Conservation (phyloP, 139 green algal genomes). For the Micromonas commoda region DNA sequence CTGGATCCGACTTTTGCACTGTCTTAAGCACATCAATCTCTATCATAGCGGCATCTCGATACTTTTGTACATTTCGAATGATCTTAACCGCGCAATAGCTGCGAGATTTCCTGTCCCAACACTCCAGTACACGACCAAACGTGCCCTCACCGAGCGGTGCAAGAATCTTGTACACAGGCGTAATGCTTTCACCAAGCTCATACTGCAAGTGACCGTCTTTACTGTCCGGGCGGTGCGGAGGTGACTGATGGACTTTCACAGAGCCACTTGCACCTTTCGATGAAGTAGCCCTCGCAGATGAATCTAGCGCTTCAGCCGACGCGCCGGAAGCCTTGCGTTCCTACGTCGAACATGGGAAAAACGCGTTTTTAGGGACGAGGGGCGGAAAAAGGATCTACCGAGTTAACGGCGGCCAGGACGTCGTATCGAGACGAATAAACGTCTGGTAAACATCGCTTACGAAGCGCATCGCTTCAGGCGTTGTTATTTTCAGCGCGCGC, state of each 20-base stretch:
- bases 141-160: constrained; percentile 57
- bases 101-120: constrained; percentile 83
- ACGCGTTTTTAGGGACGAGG: no score
- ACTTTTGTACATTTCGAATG: constrained; percentile 93
- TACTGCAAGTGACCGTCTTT: constrained; percentile 50
- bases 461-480: no score
- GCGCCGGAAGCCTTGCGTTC: not conserved
- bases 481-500: no score
- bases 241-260: not conserved
- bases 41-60: constrained; percentile 95
- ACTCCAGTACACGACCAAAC: constrained; percentile 93
- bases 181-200: constrained; percentile 47
- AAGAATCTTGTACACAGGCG: constrained; percentile 29
- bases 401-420: no score
- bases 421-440: no score
- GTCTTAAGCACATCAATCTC: constrained; percentile 84
- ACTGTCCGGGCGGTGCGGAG: constrained; percentile 36
- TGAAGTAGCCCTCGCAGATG: not conserved
- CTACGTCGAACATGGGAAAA: no score
- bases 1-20: constrained; percentile 49
- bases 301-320: not conserved
- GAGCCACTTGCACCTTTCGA: not conserved
- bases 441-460: no score
- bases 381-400: no score
- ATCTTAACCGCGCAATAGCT: constrained; percentile 78